phyloP scores from a whole-genome alignment of 345 rosid species.

The Populus nigra region DNA sequence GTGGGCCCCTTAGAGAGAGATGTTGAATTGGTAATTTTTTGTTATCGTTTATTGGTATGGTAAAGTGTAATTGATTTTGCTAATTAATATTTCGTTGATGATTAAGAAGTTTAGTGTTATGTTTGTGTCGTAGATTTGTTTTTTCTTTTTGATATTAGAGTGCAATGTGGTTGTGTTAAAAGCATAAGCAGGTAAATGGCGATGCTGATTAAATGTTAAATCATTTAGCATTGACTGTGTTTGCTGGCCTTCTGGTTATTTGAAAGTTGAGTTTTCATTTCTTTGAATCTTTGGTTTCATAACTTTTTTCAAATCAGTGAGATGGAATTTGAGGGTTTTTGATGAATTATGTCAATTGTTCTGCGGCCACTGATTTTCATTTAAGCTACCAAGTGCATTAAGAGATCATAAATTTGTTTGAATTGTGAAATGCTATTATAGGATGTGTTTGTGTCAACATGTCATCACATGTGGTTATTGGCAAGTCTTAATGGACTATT shows the following conservation, averaged over 20 bases:
- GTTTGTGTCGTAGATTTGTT: neutral
- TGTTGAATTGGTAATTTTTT: conserved; percentile 49
- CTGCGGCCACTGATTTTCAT: neutral
- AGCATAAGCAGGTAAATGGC: neutral
- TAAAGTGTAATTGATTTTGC: neutral
- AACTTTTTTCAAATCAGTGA: neutral
- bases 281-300: neutral
- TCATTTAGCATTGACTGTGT: neutral
- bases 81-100: neutral
- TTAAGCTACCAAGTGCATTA: neutral
- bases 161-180: neutral
- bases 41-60: neutral
- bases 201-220: neutral
- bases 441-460: neutral
- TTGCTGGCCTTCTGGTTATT: no score
- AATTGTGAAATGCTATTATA: neutral
- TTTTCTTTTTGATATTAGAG: neutral
- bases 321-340: neutral
- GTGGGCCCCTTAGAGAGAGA: conserved; percentile 49
- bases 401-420: neutral
- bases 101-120: neutral
- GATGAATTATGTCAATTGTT: neutral
- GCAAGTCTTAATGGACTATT: neutral
- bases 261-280: no score
- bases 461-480: neutral